Percentiles rank a stretch among this genome's conserved stretches.
These are phyloP conservation scores for Rachicladosporium sp. DNA, from an alignment of 2,329 filamentous ascomycete genomes.

Conservation along the genomic window DNA sequence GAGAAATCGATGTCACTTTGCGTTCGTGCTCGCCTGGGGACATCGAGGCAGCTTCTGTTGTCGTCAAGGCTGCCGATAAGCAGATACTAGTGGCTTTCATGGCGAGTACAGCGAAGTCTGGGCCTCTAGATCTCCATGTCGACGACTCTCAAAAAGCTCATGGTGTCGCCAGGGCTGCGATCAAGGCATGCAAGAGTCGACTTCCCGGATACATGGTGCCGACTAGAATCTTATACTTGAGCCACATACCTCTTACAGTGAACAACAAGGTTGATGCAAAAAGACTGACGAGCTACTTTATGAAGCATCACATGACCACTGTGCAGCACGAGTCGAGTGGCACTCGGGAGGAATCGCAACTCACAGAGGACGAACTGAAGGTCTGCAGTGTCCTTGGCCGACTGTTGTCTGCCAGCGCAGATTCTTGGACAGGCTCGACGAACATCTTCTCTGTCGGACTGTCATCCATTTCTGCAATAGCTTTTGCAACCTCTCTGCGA, in stretches of 20 bases:
- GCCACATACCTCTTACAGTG: conserved; percentile 62
- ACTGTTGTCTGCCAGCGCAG: conserved; percentile 36
- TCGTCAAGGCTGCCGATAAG: conserved; percentile 62
- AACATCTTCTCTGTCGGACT: conserved; percentile 79
- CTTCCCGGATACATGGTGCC: conserved; percentile 86
- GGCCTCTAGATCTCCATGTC: background rate
- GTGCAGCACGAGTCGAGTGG: too few species aligned
- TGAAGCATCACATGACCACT: conserved; percentile 18
- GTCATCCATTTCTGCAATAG: conserved; percentile 74
- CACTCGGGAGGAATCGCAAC: too few species aligned
- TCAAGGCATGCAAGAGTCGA: conserved; percentile 49
- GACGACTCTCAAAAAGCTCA: conserved; percentile 18
- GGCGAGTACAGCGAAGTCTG: conserved; percentile 4
- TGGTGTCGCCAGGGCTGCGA: conserved; percentile 17
- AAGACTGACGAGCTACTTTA: conserved; percentile 54
- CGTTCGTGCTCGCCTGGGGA: conserved; percentile 46
- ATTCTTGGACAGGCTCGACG: conserved; percentile 39
- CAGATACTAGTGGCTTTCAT: conserved; percentile 76
- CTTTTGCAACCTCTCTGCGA: conserved; percentile 53
- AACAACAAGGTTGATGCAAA: conserved; percentile 85
- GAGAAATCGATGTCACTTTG: conserved; percentile 80
- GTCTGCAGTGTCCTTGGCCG: conserved; percentile 44
- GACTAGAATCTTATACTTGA: conserved; percentile 63
- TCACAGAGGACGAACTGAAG: conserved; percentile 24
- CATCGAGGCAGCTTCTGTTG: conserved; percentile 62